phyloP scores from a whole-genome alignment of 164 flowering plant species.

The Vitis amurensis region DNA sequence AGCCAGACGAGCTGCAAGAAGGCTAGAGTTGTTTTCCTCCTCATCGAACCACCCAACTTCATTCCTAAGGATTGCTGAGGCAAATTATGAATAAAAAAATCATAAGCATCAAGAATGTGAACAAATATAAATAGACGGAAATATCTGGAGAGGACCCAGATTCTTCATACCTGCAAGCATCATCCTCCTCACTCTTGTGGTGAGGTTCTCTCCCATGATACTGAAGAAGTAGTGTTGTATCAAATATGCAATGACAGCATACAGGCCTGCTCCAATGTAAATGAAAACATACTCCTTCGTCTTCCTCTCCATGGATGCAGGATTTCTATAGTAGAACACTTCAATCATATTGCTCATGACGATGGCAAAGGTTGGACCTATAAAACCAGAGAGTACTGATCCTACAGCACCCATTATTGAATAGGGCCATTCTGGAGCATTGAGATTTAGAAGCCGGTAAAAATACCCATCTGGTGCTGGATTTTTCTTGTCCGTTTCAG shows the following conservation, averaged over 20 bases:
- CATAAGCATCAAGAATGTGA: not conserved
- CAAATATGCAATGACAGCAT: conserved; percentile 87
- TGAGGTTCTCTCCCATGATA: conserved; percentile 95
- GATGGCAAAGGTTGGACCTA: conserved; percentile 94
- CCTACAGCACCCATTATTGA: conserved; percentile 89
- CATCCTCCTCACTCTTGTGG: conserved; percentile 95
- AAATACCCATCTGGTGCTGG: conserved; percentile 88
- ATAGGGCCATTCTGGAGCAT: conserved; percentile 98
- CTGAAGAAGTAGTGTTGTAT: conserved; percentile 97
- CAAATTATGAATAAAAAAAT: not conserved
- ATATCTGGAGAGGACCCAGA: too few relatives aligned
- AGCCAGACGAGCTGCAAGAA: conserved; percentile 82
- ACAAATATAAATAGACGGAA: not conserved
- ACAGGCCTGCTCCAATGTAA: conserved; percentile 88
- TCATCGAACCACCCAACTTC: conserved; percentile 99
- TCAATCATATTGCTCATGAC: conserved; percentile 99
- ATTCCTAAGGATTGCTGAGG: conserved; percentile 84
- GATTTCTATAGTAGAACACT: conserved; percentile 86
- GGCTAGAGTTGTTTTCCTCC: conserved; percentile 95
- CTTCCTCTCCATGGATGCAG: conserved; percentile 72
- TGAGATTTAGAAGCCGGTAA: conserved; percentile 74
- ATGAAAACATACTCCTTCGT: conserved; percentile 89
- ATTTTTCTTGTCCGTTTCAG: conserved; percentile 74
- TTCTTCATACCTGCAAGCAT: conserved; percentile 83
- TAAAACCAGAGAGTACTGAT: conserved; percentile 86